phyloP scores from a whole-genome alignment of 2,329 filamentous ascomycete genomes.

The Ceratocystis ficicola region DNA sequence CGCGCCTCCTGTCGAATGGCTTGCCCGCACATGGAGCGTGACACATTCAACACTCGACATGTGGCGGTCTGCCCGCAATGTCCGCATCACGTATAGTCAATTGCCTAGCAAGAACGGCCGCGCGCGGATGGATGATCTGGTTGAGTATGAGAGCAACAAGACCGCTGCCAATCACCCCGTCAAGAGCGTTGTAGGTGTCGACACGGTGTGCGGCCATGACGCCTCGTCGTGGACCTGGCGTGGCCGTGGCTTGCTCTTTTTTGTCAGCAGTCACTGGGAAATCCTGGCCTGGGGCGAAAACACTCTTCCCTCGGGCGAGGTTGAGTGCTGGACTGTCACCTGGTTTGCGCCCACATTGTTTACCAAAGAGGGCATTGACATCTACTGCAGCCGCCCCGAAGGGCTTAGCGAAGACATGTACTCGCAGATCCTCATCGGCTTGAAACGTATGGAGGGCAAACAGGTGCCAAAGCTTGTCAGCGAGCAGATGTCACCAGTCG shows the following conservation, averaged over 20 bases:
- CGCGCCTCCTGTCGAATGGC: conserved; percentile 43
- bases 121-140: conserved; percentile 54
- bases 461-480: conserved; percentile 42
- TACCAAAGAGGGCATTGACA: conserved; percentile 67
- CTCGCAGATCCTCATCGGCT: conserved; percentile 41
- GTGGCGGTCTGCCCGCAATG: conserved; percentile 71
- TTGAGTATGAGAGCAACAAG: conserved; percentile 51
- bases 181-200: conserved; percentile 53
- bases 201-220: conserved; percentile 34
- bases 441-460: conserved; percentile 38
- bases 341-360: conserved; percentile 77
- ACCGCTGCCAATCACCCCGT: conserved; percentile 35
- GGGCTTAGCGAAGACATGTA: conserved; percentile 49
- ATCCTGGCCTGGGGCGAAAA: conserved; percentile 60
- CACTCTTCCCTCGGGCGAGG: conserved; percentile 30
- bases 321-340: conserved; percentile 62
- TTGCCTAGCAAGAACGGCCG: conserved; percentile 36
- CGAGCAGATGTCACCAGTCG: conserved; percentile 40
- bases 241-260: conserved; percentile 60
- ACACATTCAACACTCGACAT: conserved; percentile 65
- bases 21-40: conserved; percentile 57
- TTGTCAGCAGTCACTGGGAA: conserved; percentile 70
- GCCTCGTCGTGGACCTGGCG: conserved; percentile 58
- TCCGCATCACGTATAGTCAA: conserved; percentile 61
- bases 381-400: conserved; percentile 54